Base-by-base conservation (phyloP, 306 rosid genomes). In the Acacia melanoxylon region DNA sequence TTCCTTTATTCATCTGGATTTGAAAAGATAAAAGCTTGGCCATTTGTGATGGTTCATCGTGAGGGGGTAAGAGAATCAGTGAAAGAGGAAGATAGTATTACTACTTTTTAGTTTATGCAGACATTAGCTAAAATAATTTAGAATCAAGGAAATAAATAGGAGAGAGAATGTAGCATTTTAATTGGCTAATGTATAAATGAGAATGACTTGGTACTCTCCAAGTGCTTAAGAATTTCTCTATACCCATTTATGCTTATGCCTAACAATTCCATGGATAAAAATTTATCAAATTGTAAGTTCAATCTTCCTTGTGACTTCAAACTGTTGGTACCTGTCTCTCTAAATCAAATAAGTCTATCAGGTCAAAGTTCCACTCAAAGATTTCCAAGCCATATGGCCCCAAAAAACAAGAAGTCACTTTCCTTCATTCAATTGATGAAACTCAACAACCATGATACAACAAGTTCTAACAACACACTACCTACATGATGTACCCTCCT, bases 361-460 rank as follows among this genome's bases (percentile, higher is more conserved):
- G 12, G 29, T 19, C 27, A 11, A 9, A 17, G 65, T 59, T 73
- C 59, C 9, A 19, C 40, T 1, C 58, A 51, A 1, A 20, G 9
- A 17, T 54, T 56, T 56, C 62, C 2, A 49, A 48, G 17, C 8
- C 37, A 35, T 35, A 8, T 42, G 11, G 10, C 16, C 19, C 35
- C 15, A 61, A 25, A 61, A 61, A 59, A 10, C 16, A 86, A 76
- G 19, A 61, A 83, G 68, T 78, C 89, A 68, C 58, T 63, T 54
- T 80, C 89, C 89, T 83, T 82, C 91, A 84, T 87, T 83, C 76
- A 73, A 83, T 72, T 83, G 81, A 83, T 77, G 77, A 88, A 79
- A 78, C 80, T 84, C 90, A 86, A 80, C 81, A 42, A 77, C 82
- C 54, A 79, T 76, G 86, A 85, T 93, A 91, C 95, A 91, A 84